Conservation (phyloP, 441 rosid species). For the Croton setiger region DNA sequence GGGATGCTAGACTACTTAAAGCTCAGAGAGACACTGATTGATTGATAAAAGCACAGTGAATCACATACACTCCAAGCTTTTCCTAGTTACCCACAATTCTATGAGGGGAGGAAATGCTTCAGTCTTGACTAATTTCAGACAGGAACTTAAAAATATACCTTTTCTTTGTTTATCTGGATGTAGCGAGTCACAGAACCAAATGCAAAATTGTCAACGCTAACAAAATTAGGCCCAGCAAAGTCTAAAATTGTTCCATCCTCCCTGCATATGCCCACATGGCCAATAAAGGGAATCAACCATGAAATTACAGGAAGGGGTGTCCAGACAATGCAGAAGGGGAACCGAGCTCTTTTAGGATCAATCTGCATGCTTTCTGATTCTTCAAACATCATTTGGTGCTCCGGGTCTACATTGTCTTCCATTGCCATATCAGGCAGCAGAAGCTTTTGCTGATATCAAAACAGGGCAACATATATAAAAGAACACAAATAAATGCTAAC, state of each 20-base stretch:
- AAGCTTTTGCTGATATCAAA: conserved; percentile 1
- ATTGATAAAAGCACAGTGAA: background rate
- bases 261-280: conserved; percentile 80
- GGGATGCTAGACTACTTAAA: no score
- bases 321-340: conserved; percentile 88
- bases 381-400: conserved; percentile 36
- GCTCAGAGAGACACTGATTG: background rate
- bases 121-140: background rate
- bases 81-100: background rate
- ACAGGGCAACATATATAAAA: background rate
- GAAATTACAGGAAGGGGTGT: conserved; percentile 89
- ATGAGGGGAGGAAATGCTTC: background rate
- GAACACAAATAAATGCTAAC: background rate
- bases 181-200: conserved; percentile 74
- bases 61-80: background rate
- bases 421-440: conserved; percentile 29
- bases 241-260: conserved; percentile 80
- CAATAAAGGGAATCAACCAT: conserved; percentile 94
- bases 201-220: conserved; percentile 64
- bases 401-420: conserved; percentile 50
- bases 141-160: conserved; percentile 35
- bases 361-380: conserved; percentile 43
- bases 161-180: conserved; percentile 64
- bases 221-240: conserved; percentile 72
- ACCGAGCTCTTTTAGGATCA: conserved; percentile 57